These are phyloP conservation scores for Leishmania arabica DNA, from an alignment of 208 protist species.

Conservation along the genomic window DNA sequence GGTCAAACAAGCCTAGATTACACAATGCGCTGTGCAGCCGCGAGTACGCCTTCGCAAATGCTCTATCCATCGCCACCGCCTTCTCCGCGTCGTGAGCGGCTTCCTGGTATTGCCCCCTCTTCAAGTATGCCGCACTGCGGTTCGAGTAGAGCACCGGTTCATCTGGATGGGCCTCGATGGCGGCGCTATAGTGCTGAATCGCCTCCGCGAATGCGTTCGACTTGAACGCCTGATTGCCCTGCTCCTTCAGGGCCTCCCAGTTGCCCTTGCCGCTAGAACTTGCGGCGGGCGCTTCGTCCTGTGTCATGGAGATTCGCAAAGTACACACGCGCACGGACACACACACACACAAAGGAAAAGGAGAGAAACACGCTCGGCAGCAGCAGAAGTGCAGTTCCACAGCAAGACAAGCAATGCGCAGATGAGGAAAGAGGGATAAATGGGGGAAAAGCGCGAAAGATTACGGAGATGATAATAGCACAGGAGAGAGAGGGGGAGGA, in stretches of 20 bases:
- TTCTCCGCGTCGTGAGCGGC: constrained; percentile 69
- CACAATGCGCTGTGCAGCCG: constrained; percentile 85
- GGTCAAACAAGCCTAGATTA: constrained; percentile 67
- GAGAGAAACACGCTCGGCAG: background rate
- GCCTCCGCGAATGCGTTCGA: constrained; percentile 73
- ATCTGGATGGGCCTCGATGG: constrained; percentile 63
- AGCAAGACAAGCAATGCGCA: background rate
- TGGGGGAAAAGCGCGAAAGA: background rate
- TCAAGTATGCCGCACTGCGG: constrained; percentile 87
- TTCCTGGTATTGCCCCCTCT: constrained; percentile 51
- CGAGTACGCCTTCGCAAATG: constrained; percentile 87
- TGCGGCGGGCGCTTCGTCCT: constrained; percentile 6
- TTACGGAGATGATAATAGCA: background rate
- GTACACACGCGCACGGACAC: background rate
- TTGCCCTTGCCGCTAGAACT: constrained; percentile 9
- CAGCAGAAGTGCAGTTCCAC: background rate
- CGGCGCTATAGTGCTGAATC: constrained; percentile 81
- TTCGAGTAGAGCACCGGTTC: constrained; percentile 93
- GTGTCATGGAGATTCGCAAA: constrained; percentile 17
- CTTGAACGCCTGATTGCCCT: constrained; percentile 93
- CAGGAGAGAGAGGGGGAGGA: background rate
- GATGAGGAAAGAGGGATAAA: background rate
- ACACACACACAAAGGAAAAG: background rate
- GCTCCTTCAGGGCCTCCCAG: constrained; percentile 75
- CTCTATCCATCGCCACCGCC: constrained; percentile 75